Evolutionary conservation across 176 grass and related monocot species (phyloP), one percentile per base, ranked within the genome.

Genomic region (Oryza coarctata): DNA sequence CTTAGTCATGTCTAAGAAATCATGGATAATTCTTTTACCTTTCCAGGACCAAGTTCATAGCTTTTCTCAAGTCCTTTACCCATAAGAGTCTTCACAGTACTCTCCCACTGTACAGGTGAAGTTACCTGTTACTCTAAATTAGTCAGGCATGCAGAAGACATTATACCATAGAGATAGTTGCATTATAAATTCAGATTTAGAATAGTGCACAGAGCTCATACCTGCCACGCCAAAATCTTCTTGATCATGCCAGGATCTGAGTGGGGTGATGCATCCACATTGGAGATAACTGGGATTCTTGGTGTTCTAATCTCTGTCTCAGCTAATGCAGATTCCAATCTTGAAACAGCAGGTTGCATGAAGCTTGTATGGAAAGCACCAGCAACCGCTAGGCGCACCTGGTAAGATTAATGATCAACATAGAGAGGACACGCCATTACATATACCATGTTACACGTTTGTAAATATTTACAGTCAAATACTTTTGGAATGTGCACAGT

Each of bases 31-130:
- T 58, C 20, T 8, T 55, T 85, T 77, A 98, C 95, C 95, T 98
- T 98, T 87, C 95, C 95, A 78, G 96, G 93, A n/a, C 96, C 93
- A 29, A 98, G 84, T 88, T 98, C 92, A 70, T 93, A 98, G 75
- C 90, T 92, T 91, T 90, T 98, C 90, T 93, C 90, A 71, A 98
- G 89, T 17, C 96, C 96, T 69, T 95, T 98, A 71, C 63, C 85
- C 81, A 98, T 82, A 52, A 98, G 86, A 66, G 92, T 93, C 40
- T 93, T 98, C 49, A 98, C 85, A 23, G 90, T 98, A 60, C 66
- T 85, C 65, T 98, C 96, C 96, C 92, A 94, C 33, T 93, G 95
- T 12, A 98, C 96, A 0, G 96, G 96, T 65, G 93, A 95, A 3
- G 96, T 98, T 57, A 98, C 93, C 96, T 98, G 74, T 69, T 74